phyloP scores from a whole-genome alignment of 2,329 filamentous ascomycete species.

The Hypoxylon sp. region DNA sequence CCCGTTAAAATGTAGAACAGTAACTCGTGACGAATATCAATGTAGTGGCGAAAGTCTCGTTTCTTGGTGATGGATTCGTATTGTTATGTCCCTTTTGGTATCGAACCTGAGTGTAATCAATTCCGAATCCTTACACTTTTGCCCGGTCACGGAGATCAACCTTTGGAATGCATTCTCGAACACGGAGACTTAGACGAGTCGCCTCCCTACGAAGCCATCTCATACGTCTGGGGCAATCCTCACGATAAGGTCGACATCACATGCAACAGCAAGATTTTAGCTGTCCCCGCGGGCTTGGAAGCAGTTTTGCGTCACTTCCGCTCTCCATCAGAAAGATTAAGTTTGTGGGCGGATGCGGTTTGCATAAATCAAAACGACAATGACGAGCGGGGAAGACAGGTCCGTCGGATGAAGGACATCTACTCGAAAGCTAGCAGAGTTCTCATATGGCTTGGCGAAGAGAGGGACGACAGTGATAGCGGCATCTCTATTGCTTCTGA shows the following conservation, averaged over 20 bases:
- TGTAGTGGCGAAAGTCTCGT: not conserved
- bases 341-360: conserved; percentile 35
- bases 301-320: conserved; percentile 24
- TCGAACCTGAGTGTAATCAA: conserved; percentile 25
- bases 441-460: conserved; percentile 36
- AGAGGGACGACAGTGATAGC: conserved; percentile 21
- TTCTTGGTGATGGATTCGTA: conserved; percentile 26
- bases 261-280: conserved; percentile 22
- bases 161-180: conserved; percentile 27
- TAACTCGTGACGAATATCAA: too few species aligned
- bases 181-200: conserved; percentile 26
- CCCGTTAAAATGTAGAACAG: too few species aligned
- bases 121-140: conserved; percentile 33
- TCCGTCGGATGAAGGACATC: conserved; percentile 37
- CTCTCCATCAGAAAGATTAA: conserved; percentile 16
- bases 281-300: conserved; percentile 13
- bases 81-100: conserved; percentile 33
- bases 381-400: conserved; percentile 35
- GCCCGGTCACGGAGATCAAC: conserved; percentile 24
- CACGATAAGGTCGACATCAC: conserved; percentile 23
- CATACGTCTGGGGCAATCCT: conserved; percentile 36
- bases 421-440: conserved; percentile 33
- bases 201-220: conserved; percentile 36
- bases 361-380: conserved; percentile 38
- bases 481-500: conserved; percentile 26